Conservation (phyloP, 148 eudicot genomes). For the Tetragonia tetragonoides region DNA sequence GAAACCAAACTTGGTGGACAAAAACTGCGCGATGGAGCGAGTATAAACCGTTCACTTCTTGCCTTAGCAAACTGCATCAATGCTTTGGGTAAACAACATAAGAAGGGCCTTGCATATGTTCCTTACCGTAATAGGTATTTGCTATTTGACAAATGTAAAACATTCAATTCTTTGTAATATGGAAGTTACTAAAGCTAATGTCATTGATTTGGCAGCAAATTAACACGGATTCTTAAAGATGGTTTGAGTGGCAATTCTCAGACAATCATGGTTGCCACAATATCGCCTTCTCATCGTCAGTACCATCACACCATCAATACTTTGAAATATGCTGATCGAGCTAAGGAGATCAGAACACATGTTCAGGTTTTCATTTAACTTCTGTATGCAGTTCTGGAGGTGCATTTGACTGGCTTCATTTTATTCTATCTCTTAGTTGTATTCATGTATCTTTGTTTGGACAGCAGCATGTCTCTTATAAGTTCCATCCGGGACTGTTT, state of each 20-base stretch:
- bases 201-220: slow-evolving; percentile 50
- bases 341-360: slow-evolving; percentile 90
- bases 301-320: slow-evolving; percentile 84
- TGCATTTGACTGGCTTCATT: neutral
- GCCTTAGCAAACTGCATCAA: slow-evolving; percentile 92
- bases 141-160: slow-evolving; percentile 8
- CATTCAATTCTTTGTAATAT: neutral
- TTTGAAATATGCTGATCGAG: slow-evolving; percentile 82
- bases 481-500: neutral
- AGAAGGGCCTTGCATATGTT: slow-evolving; percentile 92
- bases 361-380: slow-evolving; percentile 57
- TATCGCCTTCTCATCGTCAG: slow-evolving; percentile 77
- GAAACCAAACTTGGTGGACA: slow-evolving; percentile 78
- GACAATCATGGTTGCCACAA: slow-evolving; percentile 81
- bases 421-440: neutral
- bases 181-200: slow-evolving; percentile 23
- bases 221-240: slow-evolving; percentile 89
- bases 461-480: neutral
- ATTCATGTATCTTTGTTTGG: neutral
- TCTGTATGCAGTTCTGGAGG: neutral
- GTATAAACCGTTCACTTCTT: slow-evolving; percentile 80
- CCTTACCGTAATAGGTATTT: slow-evolving; percentile 88
- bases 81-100: slow-evolving; percentile 83
- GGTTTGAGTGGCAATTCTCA: slow-evolving; percentile 89
- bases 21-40: slow-evolving; percentile 83